Conservation (phyloP, 768 basidiomycete species). For the Suillus occidentalis region DNA sequence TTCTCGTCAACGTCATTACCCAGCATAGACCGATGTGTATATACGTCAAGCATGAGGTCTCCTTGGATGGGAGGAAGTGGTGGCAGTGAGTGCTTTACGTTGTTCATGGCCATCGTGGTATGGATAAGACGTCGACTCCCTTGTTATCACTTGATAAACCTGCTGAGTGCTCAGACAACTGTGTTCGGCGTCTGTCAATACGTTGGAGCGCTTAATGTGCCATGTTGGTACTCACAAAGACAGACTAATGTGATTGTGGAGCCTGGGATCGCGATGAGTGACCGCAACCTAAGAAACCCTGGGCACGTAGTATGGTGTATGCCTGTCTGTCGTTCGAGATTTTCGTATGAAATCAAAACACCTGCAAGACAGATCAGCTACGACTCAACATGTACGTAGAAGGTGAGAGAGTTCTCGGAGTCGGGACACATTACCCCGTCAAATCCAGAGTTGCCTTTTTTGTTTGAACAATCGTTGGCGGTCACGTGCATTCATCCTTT, state of each 20-base stretch:
- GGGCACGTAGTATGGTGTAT: not conserved
- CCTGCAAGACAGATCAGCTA: not conserved
- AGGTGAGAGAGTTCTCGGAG: not conserved
- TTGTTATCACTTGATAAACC: conserved; percentile 3
- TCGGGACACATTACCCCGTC: not conserved
- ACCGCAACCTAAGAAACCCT: not conserved
- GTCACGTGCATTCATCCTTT: conserved; percentile 8
- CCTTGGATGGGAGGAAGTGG: conserved; percentile 57
- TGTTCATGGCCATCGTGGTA: conserved; percentile 6
- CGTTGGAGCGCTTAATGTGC: not conserved
- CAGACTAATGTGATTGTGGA: not conserved
- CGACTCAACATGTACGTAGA: not conserved
- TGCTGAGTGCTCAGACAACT: not conserved
- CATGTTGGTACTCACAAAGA: not conserved
- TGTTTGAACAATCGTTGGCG: not conserved
- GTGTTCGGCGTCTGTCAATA: not conserved
- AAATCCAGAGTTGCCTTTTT: not conserved
- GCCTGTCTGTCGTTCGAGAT: not conserved
- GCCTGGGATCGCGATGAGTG: not conserved
- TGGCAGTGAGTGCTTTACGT: conserved; percentile 31
- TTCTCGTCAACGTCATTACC: conserved; percentile 39
- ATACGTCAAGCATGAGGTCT: conserved; percentile 59
- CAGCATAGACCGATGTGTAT: conserved; percentile 43
- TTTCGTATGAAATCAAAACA: not conserved
- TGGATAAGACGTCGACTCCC: not conserved